These are phyloP conservation scores for Pythium utonaiense DNA, from an alignment of 352 stramenopile species.

Conservation along the genomic window DNA sequence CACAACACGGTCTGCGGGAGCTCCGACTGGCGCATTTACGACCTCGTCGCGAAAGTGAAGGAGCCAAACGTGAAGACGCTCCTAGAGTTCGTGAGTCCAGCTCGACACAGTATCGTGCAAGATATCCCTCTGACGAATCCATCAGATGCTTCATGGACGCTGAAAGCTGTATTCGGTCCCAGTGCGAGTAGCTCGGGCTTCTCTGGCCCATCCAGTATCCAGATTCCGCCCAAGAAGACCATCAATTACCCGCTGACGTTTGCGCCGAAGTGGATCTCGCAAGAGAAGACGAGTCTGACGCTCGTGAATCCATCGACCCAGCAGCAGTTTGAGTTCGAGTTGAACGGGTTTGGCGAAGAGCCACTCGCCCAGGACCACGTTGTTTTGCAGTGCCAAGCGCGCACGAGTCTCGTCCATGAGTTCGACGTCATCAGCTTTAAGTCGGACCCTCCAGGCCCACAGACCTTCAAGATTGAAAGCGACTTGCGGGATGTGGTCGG, in stretches of 20 bases:
- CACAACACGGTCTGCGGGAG: conserved; percentile 57
- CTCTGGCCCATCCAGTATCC: conserved; percentile 53
- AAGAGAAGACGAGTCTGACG: conserved; percentile 68
- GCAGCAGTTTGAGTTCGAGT: conserved; percentile 88
- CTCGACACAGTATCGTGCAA: conserved; percentile 85
- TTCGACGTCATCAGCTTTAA: conserved; percentile 75
- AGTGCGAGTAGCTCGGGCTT: conserved; percentile 32
- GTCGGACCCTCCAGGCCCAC: conserved; percentile 30
- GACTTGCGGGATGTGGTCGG: conserved; percentile 90
- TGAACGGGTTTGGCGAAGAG: conserved; percentile 85
- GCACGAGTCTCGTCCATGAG: conserved; percentile 72
- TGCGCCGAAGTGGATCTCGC: conserved; percentile 68
- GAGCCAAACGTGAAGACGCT: conserved; percentile 82
- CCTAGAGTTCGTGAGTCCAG: conserved; percentile 87
- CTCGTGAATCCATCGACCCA: conserved; percentile 80
- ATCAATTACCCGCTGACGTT: conserved; percentile 83
- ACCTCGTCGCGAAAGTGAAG: conserved; percentile 81
- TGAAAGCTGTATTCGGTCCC: conserved; percentile 60
- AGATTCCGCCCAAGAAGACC: conserved; percentile 68
- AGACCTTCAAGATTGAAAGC: conserved; percentile 87
- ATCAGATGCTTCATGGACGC: conserved; percentile 76
- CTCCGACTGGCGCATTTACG: conserved; percentile 79
- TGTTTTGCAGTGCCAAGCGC: conserved; percentile 78
- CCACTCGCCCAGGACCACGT: conserved; percentile 90
- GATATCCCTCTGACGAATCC: conserved; percentile 90